These are phyloP conservation scores for Bacterosira constricta DNA, from an alignment of 108 stramenopile genomes.

Conservation along the genomic window DNA sequence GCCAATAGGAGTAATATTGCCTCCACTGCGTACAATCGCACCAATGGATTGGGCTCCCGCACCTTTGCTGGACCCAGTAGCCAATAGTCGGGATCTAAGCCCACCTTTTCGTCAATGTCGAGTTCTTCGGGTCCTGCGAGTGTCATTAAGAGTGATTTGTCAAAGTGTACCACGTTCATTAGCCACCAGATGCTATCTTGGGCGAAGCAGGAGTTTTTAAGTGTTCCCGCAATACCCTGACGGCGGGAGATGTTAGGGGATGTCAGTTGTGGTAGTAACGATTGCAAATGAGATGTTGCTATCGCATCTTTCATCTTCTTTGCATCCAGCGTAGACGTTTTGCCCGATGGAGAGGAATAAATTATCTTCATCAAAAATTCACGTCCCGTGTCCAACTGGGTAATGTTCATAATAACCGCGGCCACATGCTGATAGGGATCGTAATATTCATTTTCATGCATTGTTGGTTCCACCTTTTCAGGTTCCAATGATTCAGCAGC, in stretches of 20 bases:
- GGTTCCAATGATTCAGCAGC: slow-evolving; percentile 16
- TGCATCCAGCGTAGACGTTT: not conserved
- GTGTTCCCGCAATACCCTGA: slow-evolving; percentile 78
- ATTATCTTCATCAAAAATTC: slow-evolving; percentile 69
- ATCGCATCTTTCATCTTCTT: too few species aligned
- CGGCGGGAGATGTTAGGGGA: slow-evolving; percentile 76
- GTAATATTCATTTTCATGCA: too few species aligned
- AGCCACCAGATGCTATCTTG: slow-evolving; percentile 87
- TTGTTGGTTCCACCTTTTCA: slow-evolving; percentile 10
- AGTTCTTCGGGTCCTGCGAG: slow-evolving; percentile 89
- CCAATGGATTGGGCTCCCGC: slow-evolving; percentile 69
- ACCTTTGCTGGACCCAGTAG: slow-evolving; percentile 77
- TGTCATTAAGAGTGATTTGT: slow-evolving; percentile 65
- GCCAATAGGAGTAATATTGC: slow-evolving; percentile 73
- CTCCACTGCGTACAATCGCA: slow-evolving; percentile 71
- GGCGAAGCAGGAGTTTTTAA: slow-evolving; percentile 88
- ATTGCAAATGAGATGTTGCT: slow-evolving; percentile 59
- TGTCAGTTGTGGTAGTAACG: slow-evolving; percentile 59
- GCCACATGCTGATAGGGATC: slow-evolving; percentile 93
- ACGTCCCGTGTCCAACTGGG: slow-evolving; percentile 79
- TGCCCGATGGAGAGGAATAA: slow-evolving; percentile 4
- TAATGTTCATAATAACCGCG: slow-evolving; percentile 84
- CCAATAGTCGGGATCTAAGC: slow-evolving; percentile 89
- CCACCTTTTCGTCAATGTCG: slow-evolving; percentile 81
- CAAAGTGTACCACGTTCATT: slow-evolving; percentile 65